Evolutionary conservation across 495 filamentous ascomycete genomes (phyloP).

Genomic region (Cladorrhinum samala): DNA sequence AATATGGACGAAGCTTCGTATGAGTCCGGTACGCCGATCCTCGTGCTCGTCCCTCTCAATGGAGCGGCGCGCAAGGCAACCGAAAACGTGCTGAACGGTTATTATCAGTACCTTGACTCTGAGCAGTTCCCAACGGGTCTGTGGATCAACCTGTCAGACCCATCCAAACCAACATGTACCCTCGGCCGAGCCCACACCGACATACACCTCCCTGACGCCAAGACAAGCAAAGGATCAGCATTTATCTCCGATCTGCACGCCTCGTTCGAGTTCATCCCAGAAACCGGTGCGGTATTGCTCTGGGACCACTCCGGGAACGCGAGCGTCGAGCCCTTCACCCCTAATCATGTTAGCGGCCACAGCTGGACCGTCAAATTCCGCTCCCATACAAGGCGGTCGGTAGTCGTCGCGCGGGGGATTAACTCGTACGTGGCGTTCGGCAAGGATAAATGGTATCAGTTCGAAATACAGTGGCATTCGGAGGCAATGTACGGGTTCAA

Average conservation of each 20-base stretch:
- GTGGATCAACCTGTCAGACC: conserved; percentile 19
- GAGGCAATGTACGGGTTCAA: conserved; percentile 20
- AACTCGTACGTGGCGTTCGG: conserved; percentile 28
- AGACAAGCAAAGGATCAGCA: conserved; percentile 9
- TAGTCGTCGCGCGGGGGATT: conserved; percentile 25
- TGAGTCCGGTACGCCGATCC: conserved; percentile 3
- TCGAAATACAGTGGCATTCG: conserved; percentile 22
- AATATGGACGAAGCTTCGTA: neutral
- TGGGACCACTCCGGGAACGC: conserved; percentile 17
- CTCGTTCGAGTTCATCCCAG: conserved; percentile 20
- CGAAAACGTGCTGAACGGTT: conserved; percentile 13
- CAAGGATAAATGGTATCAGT: conserved; percentile 21
- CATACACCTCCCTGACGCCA: conserved; percentile 23
- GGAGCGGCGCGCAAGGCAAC: conserved; percentile 8
- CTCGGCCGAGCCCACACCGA: conserved; percentile 18
- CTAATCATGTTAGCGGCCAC: conserved; percentile 1
- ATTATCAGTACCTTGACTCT: conserved; percentile 2
- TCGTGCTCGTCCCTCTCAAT: conserved; percentile 22
- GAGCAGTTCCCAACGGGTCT: conserved; percentile 19
- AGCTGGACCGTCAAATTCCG: conserved; percentile 19
- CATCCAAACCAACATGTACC: conserved; percentile 11
- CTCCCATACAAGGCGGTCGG: conserved; percentile 9
- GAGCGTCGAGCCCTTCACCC: conserved; percentile 18
- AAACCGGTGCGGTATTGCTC: conserved; percentile 27
- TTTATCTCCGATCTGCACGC: conserved; percentile 22